Percentiles rank a stretch among this genome's conserved stretches.
phyloP scores from a whole-genome alignment of 805 yeast genomes.

The Nakazawaea ishiwadae region DNA sequence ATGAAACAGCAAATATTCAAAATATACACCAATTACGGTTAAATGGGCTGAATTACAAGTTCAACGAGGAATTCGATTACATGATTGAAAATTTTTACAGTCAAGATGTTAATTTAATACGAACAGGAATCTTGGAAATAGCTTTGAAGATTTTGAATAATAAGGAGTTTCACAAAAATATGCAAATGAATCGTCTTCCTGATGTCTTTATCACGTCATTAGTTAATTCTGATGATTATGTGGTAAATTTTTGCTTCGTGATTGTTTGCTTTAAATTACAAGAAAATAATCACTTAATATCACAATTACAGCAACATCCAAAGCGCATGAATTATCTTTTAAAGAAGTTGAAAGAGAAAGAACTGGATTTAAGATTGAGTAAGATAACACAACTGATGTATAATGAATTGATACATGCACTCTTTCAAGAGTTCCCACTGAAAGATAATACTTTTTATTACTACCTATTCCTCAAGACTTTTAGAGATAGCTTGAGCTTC shows the following conservation, averaged over 20 bases:
- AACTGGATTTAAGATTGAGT: neutral
- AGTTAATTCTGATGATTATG: conserved; percentile 8
- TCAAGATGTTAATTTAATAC: conserved; percentile 14
- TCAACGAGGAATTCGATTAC: conserved; percentile 15
- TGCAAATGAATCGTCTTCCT: conserved; percentile 16
- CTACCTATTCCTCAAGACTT: neutral
- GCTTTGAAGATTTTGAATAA: conserved; percentile 19
- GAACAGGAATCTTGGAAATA: conserved; percentile 22
- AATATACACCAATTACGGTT: conserved; percentile 25
- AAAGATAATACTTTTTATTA: neutral
- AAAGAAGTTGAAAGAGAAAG: neutral
- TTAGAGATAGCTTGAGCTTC: neutral
- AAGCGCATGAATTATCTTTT: neutral
- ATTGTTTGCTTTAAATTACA: conserved; percentile 6
- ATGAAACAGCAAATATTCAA: conserved; percentile 15
- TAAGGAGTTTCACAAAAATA: conserved; percentile 15
- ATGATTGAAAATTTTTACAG: conserved; percentile 15
- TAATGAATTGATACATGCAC: neutral
- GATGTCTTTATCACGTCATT: conserved; percentile 1
- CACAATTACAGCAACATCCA: neutral
- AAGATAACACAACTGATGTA: neutral
- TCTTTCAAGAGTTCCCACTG: neutral
- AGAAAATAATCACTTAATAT: conserved; percentile 15
- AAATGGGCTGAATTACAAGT: conserved; percentile 25
- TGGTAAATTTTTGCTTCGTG: conserved; percentile 6